These are phyloP conservation scores for Sanghuangporus weigelae DNA, from an alignment of 1,284 basidiomycete species.

Conservation along the genomic window DNA sequence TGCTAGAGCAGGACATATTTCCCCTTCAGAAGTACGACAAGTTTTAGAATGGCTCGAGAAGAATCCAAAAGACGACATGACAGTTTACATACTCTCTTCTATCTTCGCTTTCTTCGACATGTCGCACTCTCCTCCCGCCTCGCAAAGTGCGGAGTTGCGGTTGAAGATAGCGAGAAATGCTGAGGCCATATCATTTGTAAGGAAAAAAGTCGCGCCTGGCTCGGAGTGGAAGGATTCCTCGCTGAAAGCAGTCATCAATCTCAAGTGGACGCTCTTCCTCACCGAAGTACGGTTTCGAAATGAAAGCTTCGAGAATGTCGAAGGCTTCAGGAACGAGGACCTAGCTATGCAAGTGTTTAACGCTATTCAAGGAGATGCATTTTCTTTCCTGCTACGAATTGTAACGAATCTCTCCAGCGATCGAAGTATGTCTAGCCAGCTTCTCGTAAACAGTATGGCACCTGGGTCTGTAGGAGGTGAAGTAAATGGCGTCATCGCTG, in stretches of 20 bases:
- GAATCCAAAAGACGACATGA: conserved; percentile 60
- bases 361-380: conserved; percentile 78
- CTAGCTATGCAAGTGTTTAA: conserved; percentile 79
- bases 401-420: conserved; percentile 50
- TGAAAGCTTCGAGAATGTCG: conserved; percentile 54
- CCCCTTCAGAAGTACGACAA: conserved; percentile 50
- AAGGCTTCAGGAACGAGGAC: conserved; percentile 70
- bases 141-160: conserved; percentile 38
- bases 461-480: conserved; percentile 40
- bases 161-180: conserved; percentile 41
- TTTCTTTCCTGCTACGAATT: conserved; percentile 63
- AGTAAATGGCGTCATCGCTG: conserved; percentile 50
- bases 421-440: conserved; percentile 34
- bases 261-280: conserved; percentile 87
- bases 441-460: conserved; percentile 42
- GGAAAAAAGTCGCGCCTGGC: conserved; percentile 45
- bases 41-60: conserved; percentile 62
- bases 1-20: conserved; percentile 57
- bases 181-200: conserved; percentile 49
- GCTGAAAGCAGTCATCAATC: conserved; percentile 68
- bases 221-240: conserved; percentile 68
- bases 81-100: conserved; percentile 67
- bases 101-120: conserved; percentile 67
- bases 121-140: conserved; percentile 44
- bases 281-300: conserved; percentile 70